Base-by-base conservation (phyloP, 768 basidiomycete species). In the Hericium alpestre region DNA sequence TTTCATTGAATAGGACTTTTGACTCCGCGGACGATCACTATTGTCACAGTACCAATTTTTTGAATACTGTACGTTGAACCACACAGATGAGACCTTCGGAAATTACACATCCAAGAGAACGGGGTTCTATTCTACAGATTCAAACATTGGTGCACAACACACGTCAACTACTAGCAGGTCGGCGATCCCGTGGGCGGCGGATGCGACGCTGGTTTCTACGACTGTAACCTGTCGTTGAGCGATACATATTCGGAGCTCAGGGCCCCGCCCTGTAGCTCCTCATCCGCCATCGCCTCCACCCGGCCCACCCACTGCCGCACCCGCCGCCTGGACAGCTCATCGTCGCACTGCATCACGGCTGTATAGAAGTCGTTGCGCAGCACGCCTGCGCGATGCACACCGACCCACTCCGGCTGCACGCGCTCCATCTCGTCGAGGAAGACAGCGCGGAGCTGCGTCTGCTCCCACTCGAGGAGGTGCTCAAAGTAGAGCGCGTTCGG, bases 21-120 rank as follows among this genome's bases (percentile, higher is more conserved):
- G 1, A 25, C 25, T 25, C 25, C 25, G 25, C 25, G 25, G 25
- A 63, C 63, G 66, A 62, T 38, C 41, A 40, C 38, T 40, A 49
- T 13, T 41, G 43, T 18, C 18, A 15, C 40, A 48, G 53, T 16
- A 51, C 51, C 25, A 27, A 22, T 51, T 23, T 16, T 27, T 15
- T 43, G 16, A 15, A 22, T 46, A 23, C 59, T 49, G 12, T 32
- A 25, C 25, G 25, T 25, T 25, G 25, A 25, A 32, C 32, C 32
- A 32, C 32, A 32, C 32, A 32, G 8, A 32, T 32, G 32, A 32
- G 32, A 32, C 32, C 8, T 32, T 7, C 32, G 32, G 32, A 10
- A 10, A 32, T 9, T 4, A 32, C 32, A 32, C 32, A 10, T 32
- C 32, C 32, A 5, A 32, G 2, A 1, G 8, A 32, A 32, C 32